Conservation (phyloP, 208 protist genomes). For the Tritrichomonas foetus region DNA sequence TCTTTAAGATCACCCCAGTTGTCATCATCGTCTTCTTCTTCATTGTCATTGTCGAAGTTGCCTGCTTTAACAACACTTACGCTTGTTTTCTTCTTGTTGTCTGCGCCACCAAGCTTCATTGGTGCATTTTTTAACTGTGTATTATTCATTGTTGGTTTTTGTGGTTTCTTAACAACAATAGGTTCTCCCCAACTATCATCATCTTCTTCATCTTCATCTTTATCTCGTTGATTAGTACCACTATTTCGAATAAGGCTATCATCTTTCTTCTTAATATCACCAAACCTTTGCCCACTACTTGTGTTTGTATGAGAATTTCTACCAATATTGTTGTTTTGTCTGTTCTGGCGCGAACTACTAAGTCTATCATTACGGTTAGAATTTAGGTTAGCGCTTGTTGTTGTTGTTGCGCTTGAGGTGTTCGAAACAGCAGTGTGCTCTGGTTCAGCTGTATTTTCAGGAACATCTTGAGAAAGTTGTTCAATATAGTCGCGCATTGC, state of each 20-base stretch:
- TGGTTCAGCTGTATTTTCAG: no score
- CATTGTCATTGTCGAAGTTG: neutral
- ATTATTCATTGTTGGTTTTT: no score
- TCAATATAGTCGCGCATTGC: neutral
- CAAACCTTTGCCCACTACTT: neutral
- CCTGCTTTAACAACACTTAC: no score
- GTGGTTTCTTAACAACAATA: no score
- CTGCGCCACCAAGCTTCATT: neutral
- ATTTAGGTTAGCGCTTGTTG: neutral
- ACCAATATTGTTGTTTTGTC: neutral
- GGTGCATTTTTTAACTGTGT: no score
- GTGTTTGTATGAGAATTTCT: neutral
- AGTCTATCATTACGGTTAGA: neutral
- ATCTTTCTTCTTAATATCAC: no score
- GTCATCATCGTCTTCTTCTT: neutral
- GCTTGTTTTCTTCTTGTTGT: neutral
- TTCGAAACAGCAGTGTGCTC: no score
- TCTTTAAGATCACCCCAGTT: neutral
- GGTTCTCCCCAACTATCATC: neutral
- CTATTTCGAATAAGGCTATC: neutral
- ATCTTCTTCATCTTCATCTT: neutral
- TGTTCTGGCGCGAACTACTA: neutral
- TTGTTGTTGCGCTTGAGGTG: neutral
- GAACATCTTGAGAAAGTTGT: no score
- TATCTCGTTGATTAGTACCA: neutral